phyloP scores from a whole-genome alignment of 2,329 filamentous ascomycete genomes.

The Xylariomycetidae sp. region DNA sequence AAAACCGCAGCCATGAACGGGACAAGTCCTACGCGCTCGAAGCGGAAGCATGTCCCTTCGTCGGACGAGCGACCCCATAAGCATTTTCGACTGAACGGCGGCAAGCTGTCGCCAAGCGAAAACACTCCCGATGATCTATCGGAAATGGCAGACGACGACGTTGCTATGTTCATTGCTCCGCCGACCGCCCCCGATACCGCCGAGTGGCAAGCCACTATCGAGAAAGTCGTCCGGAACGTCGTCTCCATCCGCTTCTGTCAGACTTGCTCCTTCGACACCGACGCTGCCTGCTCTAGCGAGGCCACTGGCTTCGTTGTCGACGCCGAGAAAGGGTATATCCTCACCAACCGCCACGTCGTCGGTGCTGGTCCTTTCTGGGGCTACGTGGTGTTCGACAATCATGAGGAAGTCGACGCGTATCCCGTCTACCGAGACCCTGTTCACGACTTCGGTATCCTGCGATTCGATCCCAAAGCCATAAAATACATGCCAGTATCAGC shows the following conservation, averaged over 20 bases:
- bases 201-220: conserved; percentile 95
- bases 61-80: conserved; percentile 37
- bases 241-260: conserved; percentile 99
- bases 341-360: conserved; percentile 90
- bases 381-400: conserved; percentile 97
- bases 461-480: conserved; percentile 92
- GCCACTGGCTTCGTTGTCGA: conserved; percentile 98
- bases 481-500: conserved; percentile 93
- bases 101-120: conserved; percentile 44
- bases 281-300: conserved; percentile 86
- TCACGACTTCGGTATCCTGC: conserved; percentile 95
- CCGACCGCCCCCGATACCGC: conserved; percentile 53
- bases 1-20: conserved; percentile 39
- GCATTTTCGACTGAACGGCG: conserved; percentile 39
- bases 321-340: conserved; percentile 81
- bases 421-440: conserved; percentile 97
- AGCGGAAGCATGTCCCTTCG: conserved; percentile 46
- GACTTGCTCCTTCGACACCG: conserved; percentile 97
- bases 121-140: conserved; percentile 45
- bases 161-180: conserved; percentile 32
- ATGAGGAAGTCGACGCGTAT: conserved; percentile 92
- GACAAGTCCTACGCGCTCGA: conserved; percentile 36
- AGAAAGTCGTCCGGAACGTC: conserved; percentile 88
- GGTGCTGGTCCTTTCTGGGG: conserved; percentile 96
- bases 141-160: conserved; percentile 38